Evolutionary conservation across 2,329 filamentous ascomycete genomes (phyloP).

Genomic region (Trichoderma lentiforme): DNA sequence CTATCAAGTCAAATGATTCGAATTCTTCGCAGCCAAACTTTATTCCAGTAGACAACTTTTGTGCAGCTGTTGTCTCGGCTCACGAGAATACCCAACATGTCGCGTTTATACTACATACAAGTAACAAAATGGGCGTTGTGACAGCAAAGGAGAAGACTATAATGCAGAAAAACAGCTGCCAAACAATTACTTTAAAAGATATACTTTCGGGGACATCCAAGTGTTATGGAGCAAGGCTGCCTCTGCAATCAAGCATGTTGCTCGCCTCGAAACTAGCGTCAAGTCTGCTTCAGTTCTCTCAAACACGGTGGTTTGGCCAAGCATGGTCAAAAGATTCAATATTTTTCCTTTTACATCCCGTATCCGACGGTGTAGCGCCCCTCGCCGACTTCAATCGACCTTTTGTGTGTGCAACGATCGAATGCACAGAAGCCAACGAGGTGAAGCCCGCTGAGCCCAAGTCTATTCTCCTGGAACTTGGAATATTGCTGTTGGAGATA

Average conservation of each 20-base stretch:
- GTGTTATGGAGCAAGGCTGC: neutral
- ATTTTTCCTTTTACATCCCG: neutral
- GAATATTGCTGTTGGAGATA: constrained; percentile 5
- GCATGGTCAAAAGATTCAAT: constrained; percentile 11
- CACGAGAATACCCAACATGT: neutral
- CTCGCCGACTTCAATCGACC: neutral
- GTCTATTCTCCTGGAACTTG: constrained; percentile 3
- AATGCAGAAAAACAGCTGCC: neutral
- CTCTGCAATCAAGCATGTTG: constrained; percentile 4
- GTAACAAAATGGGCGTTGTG: neutral
- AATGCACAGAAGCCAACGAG: neutral
- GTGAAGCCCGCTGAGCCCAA: neutral
- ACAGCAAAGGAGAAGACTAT: neutral
- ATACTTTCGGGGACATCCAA: neutral
- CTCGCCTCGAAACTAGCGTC: constrained; percentile 7
- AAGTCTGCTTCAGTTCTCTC: constrained; percentile 10
- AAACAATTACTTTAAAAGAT: neutral
- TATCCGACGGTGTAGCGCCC: neutral
- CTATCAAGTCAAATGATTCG: neutral
- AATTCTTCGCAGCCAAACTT: neutral
- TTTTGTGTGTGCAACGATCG: constrained; percentile 10
- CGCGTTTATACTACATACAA: neutral
- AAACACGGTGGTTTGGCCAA: neutral
- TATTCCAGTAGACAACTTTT: neutral
- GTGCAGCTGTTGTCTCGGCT: neutral